Percentiles rank a stretch among this genome's conserved stretches.
Conservation (phyloP, 1,139 yeast species). For the Trichomonascaceae sp. region DNA sequence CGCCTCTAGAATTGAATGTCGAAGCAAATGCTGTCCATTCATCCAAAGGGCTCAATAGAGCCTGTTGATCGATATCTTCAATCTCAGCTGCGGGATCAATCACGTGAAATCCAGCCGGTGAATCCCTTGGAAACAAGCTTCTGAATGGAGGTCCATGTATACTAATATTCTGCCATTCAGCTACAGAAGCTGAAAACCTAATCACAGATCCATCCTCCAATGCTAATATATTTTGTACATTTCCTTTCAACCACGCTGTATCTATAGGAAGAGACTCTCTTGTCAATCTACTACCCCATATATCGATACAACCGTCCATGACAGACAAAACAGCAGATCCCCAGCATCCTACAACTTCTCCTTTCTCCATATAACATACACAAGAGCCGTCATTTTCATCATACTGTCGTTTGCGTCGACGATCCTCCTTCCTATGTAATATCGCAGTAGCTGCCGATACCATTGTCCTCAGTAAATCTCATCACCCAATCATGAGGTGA, state of each 20-base stretch:
- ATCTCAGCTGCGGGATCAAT: conserved; percentile 3
- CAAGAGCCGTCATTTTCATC: background rate
- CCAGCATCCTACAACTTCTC: conserved; percentile 4
- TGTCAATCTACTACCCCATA: conserved; percentile 3
- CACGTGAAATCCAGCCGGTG: background rate
- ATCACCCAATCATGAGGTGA: conserved; percentile 12
- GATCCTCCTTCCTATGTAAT: background rate
- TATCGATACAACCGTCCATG: background rate
- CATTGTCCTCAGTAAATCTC: conserved; percentile 8
- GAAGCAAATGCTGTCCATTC: conserved; percentile 25
- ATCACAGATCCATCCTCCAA: conserved; percentile 2
- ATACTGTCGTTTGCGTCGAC: background rate
- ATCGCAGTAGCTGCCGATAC: background rate
- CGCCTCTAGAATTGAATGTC: conserved; percentile 15
- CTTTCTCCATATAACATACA: background rate
- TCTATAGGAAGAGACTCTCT: background rate
- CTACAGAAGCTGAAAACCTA: background rate
- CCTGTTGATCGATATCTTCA: background rate
- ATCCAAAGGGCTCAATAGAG: conserved; percentile 8
- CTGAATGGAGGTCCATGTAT: background rate
- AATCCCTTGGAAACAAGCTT: background rate
- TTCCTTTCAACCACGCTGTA: conserved; percentile 4
- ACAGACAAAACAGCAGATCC: conserved; percentile 6
- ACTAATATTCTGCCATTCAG: background rate
- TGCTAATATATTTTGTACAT: conserved; percentile 1